Percentiles rank a stretch among this genome's conserved stretches.
Evolutionary conservation across 768 basidiomycete species (phyloP).

Genomic region (Tubosaeta sp.): DNA sequence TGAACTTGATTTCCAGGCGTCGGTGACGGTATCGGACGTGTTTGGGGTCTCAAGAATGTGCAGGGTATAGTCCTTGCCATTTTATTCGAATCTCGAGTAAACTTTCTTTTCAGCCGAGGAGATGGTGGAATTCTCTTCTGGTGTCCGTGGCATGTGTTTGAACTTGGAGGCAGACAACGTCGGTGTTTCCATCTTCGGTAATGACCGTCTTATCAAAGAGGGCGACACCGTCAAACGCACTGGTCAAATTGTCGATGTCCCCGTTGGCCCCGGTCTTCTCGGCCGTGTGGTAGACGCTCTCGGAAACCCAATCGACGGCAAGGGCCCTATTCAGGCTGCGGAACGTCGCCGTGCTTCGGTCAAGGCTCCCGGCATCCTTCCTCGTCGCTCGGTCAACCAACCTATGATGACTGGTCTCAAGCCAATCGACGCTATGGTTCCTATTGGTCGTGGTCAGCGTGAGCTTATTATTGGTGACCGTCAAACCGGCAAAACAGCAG

Average conservation of each 20-base stretch:
- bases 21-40: constrained; percentile 99
- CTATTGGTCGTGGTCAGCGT: constrained; percentile 99
- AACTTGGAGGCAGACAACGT: constrained; percentile 99
- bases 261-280: constrained; percentile 94
- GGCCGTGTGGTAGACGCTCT: constrained; percentile 99
- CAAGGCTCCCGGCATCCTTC: constrained; percentile 99
- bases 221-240: constrained; percentile 99
- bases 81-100: constrained; percentile 1
- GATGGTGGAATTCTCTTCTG: constrained; percentile 99
- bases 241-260: constrained; percentile 99
- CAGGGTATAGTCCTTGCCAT: constrained; percentile 58
- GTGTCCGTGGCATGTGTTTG: constrained; percentile 99
- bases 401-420: constrained; percentile 99
- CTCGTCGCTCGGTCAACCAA: constrained; percentile 99
- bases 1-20: constrained; percentile 56
- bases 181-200: constrained; percentile 99
- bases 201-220: constrained; percentile 98
- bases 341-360: constrained; percentile 96
- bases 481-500: constrained; percentile 99
- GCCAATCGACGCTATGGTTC: constrained; percentile 99
- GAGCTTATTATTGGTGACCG: constrained; percentile 99
- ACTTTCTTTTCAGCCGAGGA: constrained; percentile 71
- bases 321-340: constrained; percentile 90
- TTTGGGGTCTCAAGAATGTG: constrained; percentile 98
- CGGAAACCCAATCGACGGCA: constrained; percentile 99